phyloP scores from a whole-genome alignment of 371 early-diverging fungal genomes.

The Capillidium heterosporum region DNA sequence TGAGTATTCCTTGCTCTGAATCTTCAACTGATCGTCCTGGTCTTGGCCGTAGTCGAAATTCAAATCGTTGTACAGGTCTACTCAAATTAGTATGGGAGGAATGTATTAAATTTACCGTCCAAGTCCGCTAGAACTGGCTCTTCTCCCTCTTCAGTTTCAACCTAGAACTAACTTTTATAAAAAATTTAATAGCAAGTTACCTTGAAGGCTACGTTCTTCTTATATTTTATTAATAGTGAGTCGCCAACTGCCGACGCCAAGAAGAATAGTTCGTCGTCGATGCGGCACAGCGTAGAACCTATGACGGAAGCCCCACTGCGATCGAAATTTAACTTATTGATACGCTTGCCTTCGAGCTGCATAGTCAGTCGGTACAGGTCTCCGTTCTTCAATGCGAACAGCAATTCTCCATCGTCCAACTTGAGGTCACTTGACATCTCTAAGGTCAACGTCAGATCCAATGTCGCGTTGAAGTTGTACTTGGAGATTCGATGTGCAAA shows the following conservation, averaged over 20 bases:
- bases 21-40: too few species aligned
- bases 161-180: too few species aligned
- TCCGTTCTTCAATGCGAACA: slow-evolving; percentile 41
- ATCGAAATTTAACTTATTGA: not conserved
- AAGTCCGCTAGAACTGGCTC: not conserved
- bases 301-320: not conserved
- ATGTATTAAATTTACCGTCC: not conserved
- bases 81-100: too few species aligned
- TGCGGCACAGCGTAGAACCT: slow-evolving; percentile 10
- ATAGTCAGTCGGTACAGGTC: slow-evolving; percentile 49
- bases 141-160: not conserved
- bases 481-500: too few species aligned
- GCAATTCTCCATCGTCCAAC: slow-evolving; percentile 25
- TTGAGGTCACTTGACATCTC: slow-evolving; percentile 34
- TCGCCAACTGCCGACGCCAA: slow-evolving; percentile 63
- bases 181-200: not conserved
- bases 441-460: slow-evolving; percentile 17
- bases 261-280: slow-evolving; percentile 50
- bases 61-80: not conserved
- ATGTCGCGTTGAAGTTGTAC: not conserved
- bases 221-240: slow-evolving; percentile 53
- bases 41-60: not conserved
- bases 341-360: slow-evolving; percentile 32
- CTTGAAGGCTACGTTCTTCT: not conserved
- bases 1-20: too few species aligned